Evolutionary conservation across 352 stramenopile genomes (phyloP), one percentile per base, ranked within the genome.

Genomic region (Phytophthora colocasiae): DNA sequence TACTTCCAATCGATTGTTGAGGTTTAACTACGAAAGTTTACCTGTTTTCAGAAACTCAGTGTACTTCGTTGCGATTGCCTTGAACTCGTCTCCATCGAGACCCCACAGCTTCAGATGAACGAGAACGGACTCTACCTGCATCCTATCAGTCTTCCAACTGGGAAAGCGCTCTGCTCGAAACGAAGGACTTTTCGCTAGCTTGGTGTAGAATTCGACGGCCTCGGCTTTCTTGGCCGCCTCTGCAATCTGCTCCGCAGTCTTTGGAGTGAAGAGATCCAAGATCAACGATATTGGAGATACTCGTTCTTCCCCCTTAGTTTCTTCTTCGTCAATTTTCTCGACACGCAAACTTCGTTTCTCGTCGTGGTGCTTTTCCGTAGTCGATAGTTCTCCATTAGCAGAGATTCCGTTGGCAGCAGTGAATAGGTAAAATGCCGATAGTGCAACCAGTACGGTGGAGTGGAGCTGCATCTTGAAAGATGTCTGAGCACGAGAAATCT

Each of bases 11-110:
- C 29, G 29, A 34, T 34, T 9, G 1, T 34, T 36, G 31, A 10
- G 9, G 14, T 22, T 43, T 19, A 19, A 43, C 19, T 46, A 46
- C 5, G 40, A 46, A 46, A 46, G 40, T 14, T 46, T 22, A 1
- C 40, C 40, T 5, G 40, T 14, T 22, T 2, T 15, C 7, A 46
- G 40, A 46, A 26, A 46, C 40, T 46, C 17, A 1, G 15, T 27
- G 40, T 46, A 46, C 40, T 46, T 46, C 17, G 40, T 46, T 46
- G 40, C 40, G 7, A 46, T 46, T 11, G 40, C 40, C 40, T 46
- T 24, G 40, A 46, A 46, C n/a, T 46, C 27, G 27, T 46, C 40
- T n/a, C 17, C 40, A 14, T 46, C 9, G 19, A 46, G 17, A 7
- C n/a, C 40, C 15, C 19, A 22, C 17, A 46, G 40, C 8, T 46